Evolutionary conservation across 163 green algal genomes (phyloP).

Genomic region (Coccomyxa subellipsoidea): DNA sequence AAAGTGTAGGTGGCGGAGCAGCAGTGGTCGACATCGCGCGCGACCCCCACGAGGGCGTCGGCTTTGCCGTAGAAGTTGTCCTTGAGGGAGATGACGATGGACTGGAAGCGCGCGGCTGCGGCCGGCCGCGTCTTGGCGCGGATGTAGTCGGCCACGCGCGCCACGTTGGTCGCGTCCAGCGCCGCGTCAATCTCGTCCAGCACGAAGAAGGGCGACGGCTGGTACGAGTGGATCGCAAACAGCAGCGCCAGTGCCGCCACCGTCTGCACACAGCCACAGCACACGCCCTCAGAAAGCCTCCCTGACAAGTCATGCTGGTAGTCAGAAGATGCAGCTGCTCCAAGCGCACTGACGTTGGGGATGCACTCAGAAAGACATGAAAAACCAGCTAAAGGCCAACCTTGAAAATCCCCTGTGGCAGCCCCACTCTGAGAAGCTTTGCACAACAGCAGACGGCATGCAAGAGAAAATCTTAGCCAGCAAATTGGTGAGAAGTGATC

Average conservation of each 20-base stretch:
- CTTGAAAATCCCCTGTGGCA: no score
- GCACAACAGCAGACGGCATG: no score
- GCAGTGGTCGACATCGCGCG: constrained; percentile 39
- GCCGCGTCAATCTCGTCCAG: constrained; percentile 96
- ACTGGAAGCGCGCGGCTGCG: constrained; percentile 46
- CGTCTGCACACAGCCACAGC: constrained; percentile 64
- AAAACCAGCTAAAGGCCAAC: no score
- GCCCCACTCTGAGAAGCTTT: no score
- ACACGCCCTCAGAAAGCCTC: no score
- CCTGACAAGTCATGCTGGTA: no score
- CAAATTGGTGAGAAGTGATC: no score
- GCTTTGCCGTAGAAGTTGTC: constrained; percentile 87
- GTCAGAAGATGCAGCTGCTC: no score
- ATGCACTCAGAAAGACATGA: no score
- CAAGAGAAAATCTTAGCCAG: no score
- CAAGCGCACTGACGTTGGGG: no score
- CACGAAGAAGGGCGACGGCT: constrained; percentile 95
- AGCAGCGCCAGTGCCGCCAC: constrained; percentile 88
- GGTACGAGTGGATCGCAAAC: constrained; percentile 87
- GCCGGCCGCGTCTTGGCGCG: constrained; percentile 59
- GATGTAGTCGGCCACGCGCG: constrained; percentile 90
- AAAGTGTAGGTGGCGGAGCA: constrained; percentile 46
- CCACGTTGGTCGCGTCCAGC: constrained; percentile 94
- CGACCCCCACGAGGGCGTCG: constrained; percentile 75
- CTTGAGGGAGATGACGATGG: constrained; percentile 89